Conservation (phyloP, 2,329 filamentous ascomycete genomes). For the Fragosphaeria purpurea region DNA sequence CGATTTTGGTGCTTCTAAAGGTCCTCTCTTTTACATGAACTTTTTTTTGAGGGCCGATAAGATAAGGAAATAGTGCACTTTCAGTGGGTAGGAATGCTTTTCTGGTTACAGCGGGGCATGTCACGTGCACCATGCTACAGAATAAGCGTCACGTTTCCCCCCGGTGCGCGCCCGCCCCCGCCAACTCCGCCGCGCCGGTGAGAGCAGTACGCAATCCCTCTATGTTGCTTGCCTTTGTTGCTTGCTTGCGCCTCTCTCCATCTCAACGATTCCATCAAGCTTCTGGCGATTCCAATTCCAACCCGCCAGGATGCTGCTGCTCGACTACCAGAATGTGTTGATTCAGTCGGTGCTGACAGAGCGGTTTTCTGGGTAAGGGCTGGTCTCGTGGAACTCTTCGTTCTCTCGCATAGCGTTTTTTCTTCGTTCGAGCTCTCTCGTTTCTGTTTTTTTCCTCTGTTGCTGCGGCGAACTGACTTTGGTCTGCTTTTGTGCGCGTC, state of each 20-base stretch:
- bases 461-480: slow-evolving; percentile 2
- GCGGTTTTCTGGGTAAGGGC: slow-evolving; percentile 71
- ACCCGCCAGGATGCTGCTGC: slow-evolving; percentile 62
- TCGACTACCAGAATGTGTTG: slow-evolving; percentile 98
- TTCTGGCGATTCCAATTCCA: background rate
- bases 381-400: no score
- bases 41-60: slow-evolving; percentile 11
- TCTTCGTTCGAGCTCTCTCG: no score
- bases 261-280: background rate
- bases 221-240: background rate
- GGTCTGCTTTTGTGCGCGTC: slow-evolving; percentile 4
- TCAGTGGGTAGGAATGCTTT: background rate
- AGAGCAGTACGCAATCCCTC: background rate
- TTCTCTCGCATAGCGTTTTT: no score
- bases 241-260: background rate
- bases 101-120: slow-evolving; percentile 1
- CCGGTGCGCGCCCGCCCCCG: background rate
- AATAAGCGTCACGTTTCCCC: background rate
- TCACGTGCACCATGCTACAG: slow-evolving; percentile 6
- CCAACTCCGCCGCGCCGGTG: background rate
- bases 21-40: background rate
- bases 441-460: slow-evolving; percentile 10
- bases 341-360: slow-evolving; percentile 95
- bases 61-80: slow-evolving; percentile 4
- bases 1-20: no score